Evolutionary conservation across 2,329 filamentous ascomycete species (phyloP).

Genomic region (Aspergillus sp.): DNA sequence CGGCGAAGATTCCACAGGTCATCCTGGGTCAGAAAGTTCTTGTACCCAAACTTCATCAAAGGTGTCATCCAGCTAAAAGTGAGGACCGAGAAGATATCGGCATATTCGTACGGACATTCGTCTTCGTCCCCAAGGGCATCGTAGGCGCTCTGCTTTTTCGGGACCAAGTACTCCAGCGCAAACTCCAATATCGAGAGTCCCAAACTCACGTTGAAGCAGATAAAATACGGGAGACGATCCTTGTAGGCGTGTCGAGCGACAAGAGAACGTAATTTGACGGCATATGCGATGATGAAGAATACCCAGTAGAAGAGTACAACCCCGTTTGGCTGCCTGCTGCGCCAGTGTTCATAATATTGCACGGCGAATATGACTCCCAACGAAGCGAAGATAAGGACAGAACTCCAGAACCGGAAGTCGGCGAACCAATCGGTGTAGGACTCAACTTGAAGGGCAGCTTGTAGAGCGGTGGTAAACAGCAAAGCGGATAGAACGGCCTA

Average conservation of each 20-base stretch:
- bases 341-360: slow-evolving; percentile 85
- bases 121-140: slow-evolving; percentile 68
- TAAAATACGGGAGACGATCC: slow-evolving; percentile 72
- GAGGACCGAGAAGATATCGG: slow-evolving; percentile 88
- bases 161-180: slow-evolving; percentile 80
- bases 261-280: slow-evolving; percentile 83
- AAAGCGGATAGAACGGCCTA: slow-evolving; percentile 70
- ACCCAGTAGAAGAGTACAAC: slow-evolving; percentile 93
- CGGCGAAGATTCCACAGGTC: slow-evolving; percentile 92
- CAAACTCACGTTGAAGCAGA: slow-evolving; percentile 73
- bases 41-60: slow-evolving; percentile 94
- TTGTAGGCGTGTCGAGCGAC: slow-evolving; percentile 75
- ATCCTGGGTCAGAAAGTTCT: slow-evolving; percentile 87
- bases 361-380: slow-evolving; percentile 75
- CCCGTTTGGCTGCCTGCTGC: slow-evolving; percentile 82
- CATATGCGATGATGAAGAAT: slow-evolving; percentile 76
- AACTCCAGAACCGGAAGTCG: slow-evolving; percentile 87
- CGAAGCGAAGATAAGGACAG: slow-evolving; percentile 71
- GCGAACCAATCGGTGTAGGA: slow-evolving; percentile 71
- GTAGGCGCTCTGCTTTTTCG: slow-evolving; percentile 74
- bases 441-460: slow-evolving; percentile 76
- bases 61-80: slow-evolving; percentile 99
- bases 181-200: slow-evolving; percentile 74
- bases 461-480: slow-evolving; percentile 69
- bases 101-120: slow-evolving; percentile 80